Conservation (phyloP, 2,329 filamentous ascomycete species). For the Bipolaris zeicola region DNA sequence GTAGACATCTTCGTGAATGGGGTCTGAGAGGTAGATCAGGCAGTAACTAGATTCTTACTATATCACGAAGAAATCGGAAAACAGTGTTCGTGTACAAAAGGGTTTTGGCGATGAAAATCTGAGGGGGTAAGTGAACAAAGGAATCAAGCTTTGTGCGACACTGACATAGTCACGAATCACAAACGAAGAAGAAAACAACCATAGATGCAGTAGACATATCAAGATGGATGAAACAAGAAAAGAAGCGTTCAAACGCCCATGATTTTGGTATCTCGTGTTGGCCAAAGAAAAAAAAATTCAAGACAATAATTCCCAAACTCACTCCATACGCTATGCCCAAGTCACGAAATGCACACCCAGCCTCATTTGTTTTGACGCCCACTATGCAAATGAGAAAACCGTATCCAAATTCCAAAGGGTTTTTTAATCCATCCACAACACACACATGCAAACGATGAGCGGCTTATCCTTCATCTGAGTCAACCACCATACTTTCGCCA, state of each 20-base stretch:
- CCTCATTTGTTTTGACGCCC: background rate
- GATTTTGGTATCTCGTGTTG: background rate
- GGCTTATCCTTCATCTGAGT: constrained; percentile 54
- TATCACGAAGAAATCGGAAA: too few species aligned
- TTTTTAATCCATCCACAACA: background rate
- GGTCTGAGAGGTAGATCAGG: background rate
- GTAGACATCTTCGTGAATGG: too few species aligned
- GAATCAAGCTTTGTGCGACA: too few species aligned
- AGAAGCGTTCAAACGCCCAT: background rate
- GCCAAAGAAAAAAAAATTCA: background rate
- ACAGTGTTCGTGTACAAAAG: too few species aligned
- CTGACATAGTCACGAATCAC: too few species aligned
- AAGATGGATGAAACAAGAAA: background rate
- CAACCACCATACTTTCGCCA: constrained; percentile 61
- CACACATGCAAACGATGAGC: background rate
- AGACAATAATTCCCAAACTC: background rate
- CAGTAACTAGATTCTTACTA: too few species aligned
- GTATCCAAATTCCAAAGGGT: background rate
- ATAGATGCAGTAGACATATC: background rate
- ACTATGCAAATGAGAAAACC: background rate
- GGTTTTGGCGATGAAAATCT: too few species aligned
- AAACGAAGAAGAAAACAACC: background rate
- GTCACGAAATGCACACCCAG: background rate
- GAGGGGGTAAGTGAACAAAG: too few species aligned
- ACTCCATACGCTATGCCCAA: constrained; percentile 11